phyloP scores from a whole-genome alignment of 2,329 filamentous ascomycete species.

The Botryotinia calthae region DNA sequence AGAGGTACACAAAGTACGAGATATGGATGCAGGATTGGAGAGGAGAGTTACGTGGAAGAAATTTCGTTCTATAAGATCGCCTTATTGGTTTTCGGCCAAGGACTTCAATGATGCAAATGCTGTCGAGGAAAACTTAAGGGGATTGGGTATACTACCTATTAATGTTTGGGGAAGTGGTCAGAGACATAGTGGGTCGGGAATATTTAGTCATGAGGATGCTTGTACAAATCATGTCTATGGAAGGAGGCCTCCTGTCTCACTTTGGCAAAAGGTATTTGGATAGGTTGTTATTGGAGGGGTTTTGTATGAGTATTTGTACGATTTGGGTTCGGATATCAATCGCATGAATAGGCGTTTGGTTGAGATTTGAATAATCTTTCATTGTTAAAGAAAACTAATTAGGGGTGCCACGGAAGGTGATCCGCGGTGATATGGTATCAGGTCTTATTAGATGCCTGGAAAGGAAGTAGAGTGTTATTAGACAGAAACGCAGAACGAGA shows the following conservation, averaged over 20 bases:
- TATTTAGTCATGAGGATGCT: constrained; percentile 24
- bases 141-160: constrained; percentile 28
- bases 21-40: constrained; percentile 30
- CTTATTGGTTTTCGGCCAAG: constrained; percentile 27
- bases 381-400: constrained; percentile 8
- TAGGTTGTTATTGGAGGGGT: not conserved
- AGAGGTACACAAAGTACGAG: constrained; percentile 26
- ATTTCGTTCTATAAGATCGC: constrained; percentile 24
- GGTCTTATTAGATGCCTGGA: not conserved
- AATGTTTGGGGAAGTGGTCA: constrained; percentile 33
- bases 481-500: not conserved
- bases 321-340: not conserved
- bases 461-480: not conserved
- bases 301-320: not conserved
- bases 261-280: constrained; percentile 19
- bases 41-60: constrained; percentile 32
- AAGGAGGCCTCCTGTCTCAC: constrained; percentile 5
- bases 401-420: constrained; percentile 11
- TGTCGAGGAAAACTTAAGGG: constrained; percentile 25
- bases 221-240: constrained; percentile 30
- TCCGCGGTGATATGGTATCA: constrained; percentile 1
- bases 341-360: not conserved
- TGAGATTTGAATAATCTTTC: not conserved
- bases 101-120: constrained; percentile 14
- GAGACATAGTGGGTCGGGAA: constrained; percentile 29